Base-by-base conservation (phyloP, 805 yeast genomes). In the Ogataea wickerhamii region DNA sequence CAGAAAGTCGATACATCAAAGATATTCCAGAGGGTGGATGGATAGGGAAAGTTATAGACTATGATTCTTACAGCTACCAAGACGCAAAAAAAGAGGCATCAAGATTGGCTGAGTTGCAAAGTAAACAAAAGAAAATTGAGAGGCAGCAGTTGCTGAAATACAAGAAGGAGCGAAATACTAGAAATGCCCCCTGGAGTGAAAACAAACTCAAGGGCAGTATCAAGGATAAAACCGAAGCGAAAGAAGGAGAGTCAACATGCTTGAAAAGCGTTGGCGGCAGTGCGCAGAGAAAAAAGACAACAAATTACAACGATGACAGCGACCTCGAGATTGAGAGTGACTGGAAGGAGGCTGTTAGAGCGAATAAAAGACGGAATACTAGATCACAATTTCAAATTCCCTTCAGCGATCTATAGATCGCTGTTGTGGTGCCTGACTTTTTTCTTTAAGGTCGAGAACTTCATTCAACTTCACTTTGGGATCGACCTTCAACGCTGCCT, bases 271-370 rank as follows among this genome's bases (percentile, higher is more conserved):
- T 22, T 12, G 12, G 8, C 25, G n/a, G n/a, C n/a, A n/a, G n/a
- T n/a, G n/a, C n/a, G n/a, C n/a, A n/a, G n/a, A n/a, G n/a, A n/a
- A n/a, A n/a, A n/a, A n/a, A n/a, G n/a, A n/a, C n/a, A 67, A 37
- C 75, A 70, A 68, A 71, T 7, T 67, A 60, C 4, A 69, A 64
- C 18, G 72, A 68, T 12, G 52, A 44, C 11, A 62, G 57, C 16
- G 65, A 56, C n/a, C 56, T 55, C 4, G 81, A 73, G 35, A 62
- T 63, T 2, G 74, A 70, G 36, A 73, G 67, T 28, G 98, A 93
- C 62, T 93, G 98, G 98, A 93, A 93, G 62, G 89, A 83, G 21
- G 53, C 82, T 18, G 82, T 91, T 1, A 65, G 76, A 45, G 73
- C 74, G 33, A 78, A 71, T 44, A 89, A 87, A 56, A 78, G 71